These are phyloP conservation scores for Mortierella sp. DNA, from an alignment of 371 early-diverging fungal genomes.

Conservation along the genomic window DNA sequence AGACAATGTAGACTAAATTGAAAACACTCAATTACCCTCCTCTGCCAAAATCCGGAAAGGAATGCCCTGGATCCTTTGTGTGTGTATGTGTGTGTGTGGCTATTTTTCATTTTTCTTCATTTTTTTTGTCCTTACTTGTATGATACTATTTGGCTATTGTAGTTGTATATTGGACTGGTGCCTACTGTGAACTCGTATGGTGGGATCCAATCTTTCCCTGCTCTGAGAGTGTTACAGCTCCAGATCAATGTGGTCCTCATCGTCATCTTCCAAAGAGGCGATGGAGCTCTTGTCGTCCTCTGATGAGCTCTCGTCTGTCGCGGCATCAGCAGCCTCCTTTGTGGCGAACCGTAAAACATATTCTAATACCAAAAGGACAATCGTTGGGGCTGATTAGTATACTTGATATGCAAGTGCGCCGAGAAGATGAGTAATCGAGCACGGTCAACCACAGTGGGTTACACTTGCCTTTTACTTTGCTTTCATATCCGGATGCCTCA, in stretches of 20 bases:
- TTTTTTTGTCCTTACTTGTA: too few species aligned
- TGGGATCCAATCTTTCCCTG: too few species aligned
- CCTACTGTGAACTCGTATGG: too few species aligned
- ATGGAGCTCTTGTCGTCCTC: constrained; percentile 84
- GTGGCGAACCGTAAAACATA: constrained; percentile 89
- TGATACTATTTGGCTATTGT: too few species aligned
- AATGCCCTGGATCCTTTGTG: too few species aligned
- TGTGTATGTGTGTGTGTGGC: too few species aligned
- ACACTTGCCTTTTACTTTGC: constrained; percentile 88
- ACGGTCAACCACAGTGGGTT: background rate
- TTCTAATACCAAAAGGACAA: constrained; percentile 60
- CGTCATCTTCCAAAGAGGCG: constrained; percentile 84
- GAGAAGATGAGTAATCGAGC: background rate
- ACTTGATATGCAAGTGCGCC: background rate
- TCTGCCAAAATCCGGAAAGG: too few species aligned
- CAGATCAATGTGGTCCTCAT: constrained; percentile 75
- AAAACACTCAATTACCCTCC: background rate
- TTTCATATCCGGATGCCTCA: constrained; percentile 91
- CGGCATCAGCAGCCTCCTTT: constrained; percentile 88
- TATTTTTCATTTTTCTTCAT: too few species aligned
- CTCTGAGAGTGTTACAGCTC: constrained; percentile 63
- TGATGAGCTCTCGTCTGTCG: constrained; percentile 77
- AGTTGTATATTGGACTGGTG: too few species aligned
- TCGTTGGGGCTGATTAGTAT: constrained; percentile 1
- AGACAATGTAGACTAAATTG: constrained; percentile 30